Evolutionary conservation across 345 rosid species (phyloP).

Genomic region (Lumnitzera littorea): DNA sequence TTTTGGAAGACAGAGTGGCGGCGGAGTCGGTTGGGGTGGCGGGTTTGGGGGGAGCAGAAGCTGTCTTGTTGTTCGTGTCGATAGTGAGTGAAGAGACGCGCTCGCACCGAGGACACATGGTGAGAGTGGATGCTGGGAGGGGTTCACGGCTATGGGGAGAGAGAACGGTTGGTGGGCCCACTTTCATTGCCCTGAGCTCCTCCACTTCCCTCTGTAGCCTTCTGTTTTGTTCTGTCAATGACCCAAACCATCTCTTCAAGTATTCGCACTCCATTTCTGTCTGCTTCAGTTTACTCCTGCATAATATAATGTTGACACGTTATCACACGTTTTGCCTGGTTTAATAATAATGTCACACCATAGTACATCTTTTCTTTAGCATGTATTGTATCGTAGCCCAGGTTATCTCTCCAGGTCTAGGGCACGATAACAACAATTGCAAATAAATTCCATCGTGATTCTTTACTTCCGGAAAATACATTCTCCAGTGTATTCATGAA

Average conservation of each 20-base stretch:
- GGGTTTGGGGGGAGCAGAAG: conserved; percentile 16
- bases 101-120: conserved; percentile 94
- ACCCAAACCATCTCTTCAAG: conserved; percentile 87
- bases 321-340: background rate
- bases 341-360: conserved; percentile 3
- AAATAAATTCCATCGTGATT: too few relatives aligned
- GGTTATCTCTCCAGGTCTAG: too few relatives aligned
- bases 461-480: too few relatives aligned
- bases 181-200: conserved; percentile 84
- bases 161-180: conserved; percentile 46
- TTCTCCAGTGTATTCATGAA: too few relatives aligned
- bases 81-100: conserved; percentile 52
- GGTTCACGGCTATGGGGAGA: conserved; percentile 48
- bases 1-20: conserved; percentile 23
- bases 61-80: conserved; percentile 10
- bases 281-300: conserved; percentile 93
- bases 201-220: conserved; percentile 87
- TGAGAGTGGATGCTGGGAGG: conserved; percentile 58
- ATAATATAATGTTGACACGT: background rate
- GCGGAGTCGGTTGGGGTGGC: conserved; percentile 14
- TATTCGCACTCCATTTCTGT: conserved; percentile 95
- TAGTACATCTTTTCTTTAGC: too few relatives aligned
- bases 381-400: too few relatives aligned
- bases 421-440: too few relatives aligned
- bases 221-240: conserved; percentile 85